Evolutionary conservation across 1,284 basidiomycete genomes (phyloP).

Genomic region (Cutaneotrichosporon spelunceum): DNA sequence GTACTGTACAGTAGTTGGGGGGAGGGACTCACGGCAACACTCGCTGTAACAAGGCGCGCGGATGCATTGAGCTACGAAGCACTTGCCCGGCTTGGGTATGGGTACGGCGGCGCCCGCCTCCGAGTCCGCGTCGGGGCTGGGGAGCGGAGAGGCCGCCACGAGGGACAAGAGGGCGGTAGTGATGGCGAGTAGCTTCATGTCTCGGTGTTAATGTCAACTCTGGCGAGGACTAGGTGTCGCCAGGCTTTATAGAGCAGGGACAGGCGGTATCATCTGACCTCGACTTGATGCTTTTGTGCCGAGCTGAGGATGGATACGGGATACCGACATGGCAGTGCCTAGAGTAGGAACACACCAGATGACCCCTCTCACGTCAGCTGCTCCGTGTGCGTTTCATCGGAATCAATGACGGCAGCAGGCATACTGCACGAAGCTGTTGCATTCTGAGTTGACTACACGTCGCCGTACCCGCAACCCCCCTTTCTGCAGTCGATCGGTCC

Average conservation of each 20-base stretch:
- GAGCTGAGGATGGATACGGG: background rate
- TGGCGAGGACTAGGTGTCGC: too few species aligned
- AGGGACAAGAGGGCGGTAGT: background rate
- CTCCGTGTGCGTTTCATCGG: background rate
- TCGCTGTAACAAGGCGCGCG: background rate
- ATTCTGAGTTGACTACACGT: too few species aligned
- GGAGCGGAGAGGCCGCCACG: background rate
- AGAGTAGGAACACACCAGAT: background rate
- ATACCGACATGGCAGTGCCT: too few species aligned
- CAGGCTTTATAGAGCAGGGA: background rate
- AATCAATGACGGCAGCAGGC: too few species aligned
- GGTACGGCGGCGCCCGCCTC: too few species aligned
- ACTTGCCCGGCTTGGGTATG: background rate
- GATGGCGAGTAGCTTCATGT: background rate
- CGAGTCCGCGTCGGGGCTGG: background rate
- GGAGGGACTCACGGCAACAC: background rate
- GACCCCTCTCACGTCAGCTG: background rate
- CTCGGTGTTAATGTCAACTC: too few species aligned
- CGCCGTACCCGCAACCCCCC: background rate
- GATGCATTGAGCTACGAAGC: background rate
- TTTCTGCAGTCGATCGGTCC: background rate
- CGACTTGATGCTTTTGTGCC: background rate
- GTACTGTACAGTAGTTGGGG: background rate
- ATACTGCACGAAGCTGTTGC: too few species aligned
- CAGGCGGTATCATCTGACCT: background rate